phyloP scores from a whole-genome alignment of 176 grass and related monocot genomes.

The Eleusine coracana region DNA sequence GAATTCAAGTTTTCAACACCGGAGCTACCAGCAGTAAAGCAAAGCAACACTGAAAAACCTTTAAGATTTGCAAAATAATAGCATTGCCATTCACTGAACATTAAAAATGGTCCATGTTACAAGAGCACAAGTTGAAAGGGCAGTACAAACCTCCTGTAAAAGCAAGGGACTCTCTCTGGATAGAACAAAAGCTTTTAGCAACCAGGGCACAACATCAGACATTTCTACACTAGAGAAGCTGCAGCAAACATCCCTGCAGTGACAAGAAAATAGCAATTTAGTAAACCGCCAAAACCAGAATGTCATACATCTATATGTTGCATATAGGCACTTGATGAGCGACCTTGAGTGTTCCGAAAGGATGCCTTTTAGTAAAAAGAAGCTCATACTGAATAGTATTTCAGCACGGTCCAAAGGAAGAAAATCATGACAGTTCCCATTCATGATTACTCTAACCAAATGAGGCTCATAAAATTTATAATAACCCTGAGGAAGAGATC shows the following conservation, averaged over 20 bases:
- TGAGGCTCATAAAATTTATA: constrained; percentile 41
- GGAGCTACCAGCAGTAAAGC: not conserved
- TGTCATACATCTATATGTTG: constrained; percentile 1
- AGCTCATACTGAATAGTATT: constrained; percentile 74
- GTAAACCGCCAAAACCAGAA: constrained; percentile 13
- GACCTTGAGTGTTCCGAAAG: constrained; percentile 69
- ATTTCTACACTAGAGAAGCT: constrained; percentile 59
- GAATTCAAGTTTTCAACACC: constrained; percentile 18
- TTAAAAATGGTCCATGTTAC: constrained; percentile 7
- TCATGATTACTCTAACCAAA: constrained; percentile 57
- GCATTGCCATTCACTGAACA: constrained; percentile 11
- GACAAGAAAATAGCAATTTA: constrained; percentile 25
- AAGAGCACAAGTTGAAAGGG: constrained; percentile 19
- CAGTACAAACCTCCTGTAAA: constrained; percentile 72
- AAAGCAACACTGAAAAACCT: constrained; percentile 7
- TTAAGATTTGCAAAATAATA: constrained; percentile 10
- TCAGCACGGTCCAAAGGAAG: constrained; percentile 68
- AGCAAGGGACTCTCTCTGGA: constrained; percentile 65
- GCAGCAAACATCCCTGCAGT: constrained; percentile 64
- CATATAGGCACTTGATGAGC: constrained; percentile 20
- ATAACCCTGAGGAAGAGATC: constrained; percentile 52
- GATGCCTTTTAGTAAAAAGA: constrained; percentile 62
- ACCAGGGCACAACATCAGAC: constrained; percentile 59
- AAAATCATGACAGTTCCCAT: constrained; percentile 48
- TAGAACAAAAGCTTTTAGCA: constrained; percentile 81